A percentile compares a stretch with the other conserved stretches of the same genome.
phyloP scores from a whole-genome alignment of 495 filamentous ascomycete genomes.

The Trichoderma reesei region DNA sequence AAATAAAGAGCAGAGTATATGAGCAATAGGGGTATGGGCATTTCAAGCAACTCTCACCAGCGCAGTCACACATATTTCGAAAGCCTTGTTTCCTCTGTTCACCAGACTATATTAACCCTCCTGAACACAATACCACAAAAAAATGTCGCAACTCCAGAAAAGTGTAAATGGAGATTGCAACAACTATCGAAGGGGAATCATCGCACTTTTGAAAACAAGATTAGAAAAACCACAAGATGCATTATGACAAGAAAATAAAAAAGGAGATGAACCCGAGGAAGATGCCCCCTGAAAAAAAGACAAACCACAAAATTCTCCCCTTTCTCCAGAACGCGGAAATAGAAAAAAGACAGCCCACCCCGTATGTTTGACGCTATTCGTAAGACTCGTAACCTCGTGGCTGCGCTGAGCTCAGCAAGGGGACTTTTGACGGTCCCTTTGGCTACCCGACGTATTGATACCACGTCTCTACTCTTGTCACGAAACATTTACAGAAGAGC shows the following conservation, averaged over 20 bases:
- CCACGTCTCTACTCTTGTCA: conserved; percentile 7
- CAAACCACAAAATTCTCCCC: neutral
- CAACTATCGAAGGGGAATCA: conserved; percentile 8
- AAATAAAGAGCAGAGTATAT: neutral
- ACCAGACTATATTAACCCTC: conserved; percentile 4
- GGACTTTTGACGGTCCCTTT: neutral
- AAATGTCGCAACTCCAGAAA: conserved; percentile 1
- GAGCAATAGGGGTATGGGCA: neutral
- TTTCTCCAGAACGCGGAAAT: no score
- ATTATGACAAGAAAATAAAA: neutral
- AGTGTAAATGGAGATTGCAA: conserved; percentile 3
- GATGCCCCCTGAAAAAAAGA: neutral
- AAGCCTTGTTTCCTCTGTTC: neutral
- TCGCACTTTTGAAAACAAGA: neutral
- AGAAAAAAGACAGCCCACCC: neutral
- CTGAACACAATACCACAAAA: neutral
- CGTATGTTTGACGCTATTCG: neutral
- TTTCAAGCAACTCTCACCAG: neutral
- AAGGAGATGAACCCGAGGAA: neutral
- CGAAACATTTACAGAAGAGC: conserved; percentile 7
- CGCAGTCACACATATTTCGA: neutral
- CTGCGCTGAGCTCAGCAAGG: neutral
- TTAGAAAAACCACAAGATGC: conserved; percentile 6
- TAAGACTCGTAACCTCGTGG: neutral
- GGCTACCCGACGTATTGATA: neutral